Percentiles rank a stretch among this genome's conserved stretches.
Conservation (phyloP, 1,284 basidiomycete genomes). For the Ustilago cynodontis region DNA sequence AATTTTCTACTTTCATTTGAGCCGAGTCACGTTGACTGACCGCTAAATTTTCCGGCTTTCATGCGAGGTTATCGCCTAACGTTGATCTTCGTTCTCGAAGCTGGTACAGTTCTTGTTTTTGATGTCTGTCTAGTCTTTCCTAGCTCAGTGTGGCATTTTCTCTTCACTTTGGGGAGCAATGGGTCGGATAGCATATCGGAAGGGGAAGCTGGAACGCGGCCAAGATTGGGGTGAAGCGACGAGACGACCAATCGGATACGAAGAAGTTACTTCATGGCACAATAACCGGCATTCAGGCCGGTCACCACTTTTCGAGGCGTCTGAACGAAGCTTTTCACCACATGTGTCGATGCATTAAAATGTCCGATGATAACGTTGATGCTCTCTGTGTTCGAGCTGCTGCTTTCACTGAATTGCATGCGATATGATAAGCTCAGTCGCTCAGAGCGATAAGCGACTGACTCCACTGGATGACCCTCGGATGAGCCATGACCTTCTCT, state of each 20-base stretch:
- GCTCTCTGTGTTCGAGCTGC: background rate
- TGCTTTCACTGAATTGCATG: conserved; percentile 7
- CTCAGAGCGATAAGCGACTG: conserved; percentile 39
- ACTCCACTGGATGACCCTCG: conserved; percentile 63
- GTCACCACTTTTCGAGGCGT: background rate
- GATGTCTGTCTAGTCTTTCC: background rate
- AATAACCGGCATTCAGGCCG: conserved; percentile 8
- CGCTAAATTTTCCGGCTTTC: conserved; percentile 29
- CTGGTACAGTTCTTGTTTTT: background rate
- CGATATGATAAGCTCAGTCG: conserved; percentile 4
- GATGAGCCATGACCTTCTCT: conserved; percentile 64
- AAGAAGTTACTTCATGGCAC: background rate
- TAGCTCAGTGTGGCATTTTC: background rate
- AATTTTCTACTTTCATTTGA: background rate
- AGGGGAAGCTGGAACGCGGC: background rate
- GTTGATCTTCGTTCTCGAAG: too few relatives aligned
- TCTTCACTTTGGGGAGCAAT: background rate
- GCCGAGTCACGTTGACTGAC: conserved; percentile 15
- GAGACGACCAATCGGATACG: conserved; percentile 2
- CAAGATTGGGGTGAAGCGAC: background rate
- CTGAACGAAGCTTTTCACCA: background rate
- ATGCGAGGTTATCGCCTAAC: background rate
- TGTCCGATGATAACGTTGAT: background rate
- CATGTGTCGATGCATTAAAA: background rate
- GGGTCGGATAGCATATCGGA: background rate